Percentiles rank a stretch among this genome's conserved stretches.
These are phyloP conservation scores for Afroboletus lepidellus DNA, from an alignment of 1,284 basidiomycete genomes.

Conservation along the genomic window DNA sequence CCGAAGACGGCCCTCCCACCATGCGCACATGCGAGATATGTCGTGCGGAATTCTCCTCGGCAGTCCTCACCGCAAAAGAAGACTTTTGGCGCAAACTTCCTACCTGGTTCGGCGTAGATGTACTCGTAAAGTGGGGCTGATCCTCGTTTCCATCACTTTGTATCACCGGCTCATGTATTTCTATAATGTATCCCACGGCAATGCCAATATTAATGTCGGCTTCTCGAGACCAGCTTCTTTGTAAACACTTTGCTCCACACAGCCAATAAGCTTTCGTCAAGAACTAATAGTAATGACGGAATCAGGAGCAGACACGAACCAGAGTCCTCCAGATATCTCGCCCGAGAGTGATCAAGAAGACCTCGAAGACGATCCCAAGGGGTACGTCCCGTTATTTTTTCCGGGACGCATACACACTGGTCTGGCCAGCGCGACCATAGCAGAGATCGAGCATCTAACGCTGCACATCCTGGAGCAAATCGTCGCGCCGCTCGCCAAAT, in stretches of 20 bases:
- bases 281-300: too few species aligned
- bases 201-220: too few species aligned
- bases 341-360: slow-evolving; percentile 18
- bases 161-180: slow-evolving; percentile 18
- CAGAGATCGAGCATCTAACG: slow-evolving; percentile 51
- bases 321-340: neutral
- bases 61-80: slow-evolving; percentile 55
- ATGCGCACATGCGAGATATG: slow-evolving; percentile 66
- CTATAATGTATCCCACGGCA: neutral
- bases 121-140: slow-evolving; percentile 51
- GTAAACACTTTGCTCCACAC: too few species aligned
- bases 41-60: slow-evolving; percentile 53
- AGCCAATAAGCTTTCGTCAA: too few species aligned
- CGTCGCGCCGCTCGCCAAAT: slow-evolving; percentile 23
- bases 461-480: slow-evolving; percentile 56
- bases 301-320: neutral
- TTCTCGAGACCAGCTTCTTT: neutral
- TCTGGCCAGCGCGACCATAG: slow-evolving; percentile 24
- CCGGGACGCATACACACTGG: slow-evolving; percentile 24
- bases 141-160: slow-evolving; percentile 4
- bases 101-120: slow-evolving; percentile 61
- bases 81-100: slow-evolving; percentile 66
- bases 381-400: slow-evolving; percentile 3
- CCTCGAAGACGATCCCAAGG: neutral
- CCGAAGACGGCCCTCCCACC: slow-evolving; percentile 39